Evolutionary conservation across 805 yeast genomes (phyloP).

Genomic region (Kluyveromyces nonfermentans): DNA sequence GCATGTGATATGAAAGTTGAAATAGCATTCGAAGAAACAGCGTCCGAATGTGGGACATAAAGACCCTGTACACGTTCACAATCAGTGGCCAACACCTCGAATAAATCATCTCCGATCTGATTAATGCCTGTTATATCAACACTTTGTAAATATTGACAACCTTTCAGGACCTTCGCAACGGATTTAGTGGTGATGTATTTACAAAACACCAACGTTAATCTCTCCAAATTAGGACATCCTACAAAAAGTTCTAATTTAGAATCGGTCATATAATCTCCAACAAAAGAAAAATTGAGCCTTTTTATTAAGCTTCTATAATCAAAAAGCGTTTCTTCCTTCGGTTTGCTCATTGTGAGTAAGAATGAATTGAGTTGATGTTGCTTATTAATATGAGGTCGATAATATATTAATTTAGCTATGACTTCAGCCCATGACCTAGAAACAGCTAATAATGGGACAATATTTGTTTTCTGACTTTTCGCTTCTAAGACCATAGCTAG

Average conservation of each 20-base stretch:
- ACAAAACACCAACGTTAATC: constrained; percentile 81
- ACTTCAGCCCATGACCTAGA: constrained; percentile 75
- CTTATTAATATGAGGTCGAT: constrained; percentile 62
- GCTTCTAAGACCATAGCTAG: constrained; percentile 57
- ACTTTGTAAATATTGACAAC: constrained; percentile 67
- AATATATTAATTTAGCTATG: constrained; percentile 76
- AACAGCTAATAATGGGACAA: constrained; percentile 55
- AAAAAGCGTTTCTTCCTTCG: constrained; percentile 41
- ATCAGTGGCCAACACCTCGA: constrained; percentile 53
- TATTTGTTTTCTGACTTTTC: constrained; percentile 48
- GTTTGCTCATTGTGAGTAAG: constrained; percentile 24
- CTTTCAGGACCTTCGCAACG: constrained; percentile 50
- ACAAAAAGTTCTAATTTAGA: constrained; percentile 48
- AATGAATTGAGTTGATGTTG: constrained; percentile 44
- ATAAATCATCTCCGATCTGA: constrained; percentile 59
- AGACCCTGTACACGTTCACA: constrained; percentile 81
- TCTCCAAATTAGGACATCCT: constrained; percentile 69
- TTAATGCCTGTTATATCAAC: constrained; percentile 79
- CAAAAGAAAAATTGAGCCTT: constrained; percentile 69
- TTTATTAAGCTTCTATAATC: constrained; percentile 62
- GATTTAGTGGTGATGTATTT: constrained; percentile 49
- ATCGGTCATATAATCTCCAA: constrained; percentile 60
- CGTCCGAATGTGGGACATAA: constrained; percentile 76
- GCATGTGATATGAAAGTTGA: constrained; percentile 50
- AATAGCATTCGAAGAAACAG: constrained; percentile 60